Conservation (phyloP, 2,329 filamentous ascomycete genomes). For the Myriangium duriaei region DNA sequence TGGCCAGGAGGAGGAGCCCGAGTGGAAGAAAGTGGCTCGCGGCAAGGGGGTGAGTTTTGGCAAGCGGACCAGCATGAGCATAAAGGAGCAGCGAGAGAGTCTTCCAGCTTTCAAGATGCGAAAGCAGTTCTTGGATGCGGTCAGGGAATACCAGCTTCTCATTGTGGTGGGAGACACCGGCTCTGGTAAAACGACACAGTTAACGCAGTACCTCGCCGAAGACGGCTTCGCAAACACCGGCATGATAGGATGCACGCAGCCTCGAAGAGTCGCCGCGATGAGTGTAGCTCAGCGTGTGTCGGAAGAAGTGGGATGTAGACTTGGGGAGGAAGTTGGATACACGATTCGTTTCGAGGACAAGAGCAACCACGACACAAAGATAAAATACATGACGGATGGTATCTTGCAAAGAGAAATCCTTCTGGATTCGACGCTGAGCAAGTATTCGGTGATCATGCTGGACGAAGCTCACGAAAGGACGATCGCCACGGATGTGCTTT, state of each 20-base stretch:
- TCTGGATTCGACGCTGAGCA: slow-evolving; percentile 73
- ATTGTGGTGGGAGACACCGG: slow-evolving; percentile 97
- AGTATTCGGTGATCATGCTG: slow-evolving; percentile 94
- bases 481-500: slow-evolving; percentile 88
- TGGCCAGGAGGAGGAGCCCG: slow-evolving; percentile 56
- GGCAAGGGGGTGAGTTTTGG: slow-evolving; percentile 70
- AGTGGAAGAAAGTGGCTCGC: slow-evolving; percentile 73
- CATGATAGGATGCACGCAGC: slow-evolving; percentile 92
- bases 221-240: slow-evolving; percentile 77
- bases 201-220: slow-evolving; percentile 91
- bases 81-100: slow-evolving; percentile 86
- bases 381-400: slow-evolving; percentile 99
- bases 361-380: slow-evolving; percentile 74
- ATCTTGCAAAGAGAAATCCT: slow-evolving; percentile 95
- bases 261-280: slow-evolving; percentile 92
- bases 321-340: slow-evolving; percentile 91
- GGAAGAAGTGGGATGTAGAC: slow-evolving; percentile 82
- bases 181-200: slow-evolving; percentile 90
- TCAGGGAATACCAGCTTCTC: slow-evolving; percentile 75
- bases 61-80: slow-evolving; percentile 78
- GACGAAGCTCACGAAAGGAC: slow-evolving; percentile 97
- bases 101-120: slow-evolving; percentile 85
- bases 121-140: slow-evolving; percentile 73
- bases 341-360: slow-evolving; percentile 96
- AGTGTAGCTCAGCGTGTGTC: slow-evolving; percentile 94